Conservation (phyloP, 306 rosid genomes). For the Morella rubra region DNA sequence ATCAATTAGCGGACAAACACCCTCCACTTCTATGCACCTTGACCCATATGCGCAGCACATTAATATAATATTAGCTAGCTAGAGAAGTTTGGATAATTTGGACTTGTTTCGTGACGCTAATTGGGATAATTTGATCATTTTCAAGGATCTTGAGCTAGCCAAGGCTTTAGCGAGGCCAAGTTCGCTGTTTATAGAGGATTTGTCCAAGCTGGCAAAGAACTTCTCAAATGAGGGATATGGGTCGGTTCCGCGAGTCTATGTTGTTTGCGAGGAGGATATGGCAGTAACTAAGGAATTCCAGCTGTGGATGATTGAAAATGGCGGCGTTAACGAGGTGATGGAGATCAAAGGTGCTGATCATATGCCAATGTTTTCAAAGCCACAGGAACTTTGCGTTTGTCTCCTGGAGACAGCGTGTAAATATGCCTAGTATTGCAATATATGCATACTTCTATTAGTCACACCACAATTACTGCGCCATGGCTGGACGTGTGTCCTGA, state of each 20-base stretch:
- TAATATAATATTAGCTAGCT: too few relatives aligned
- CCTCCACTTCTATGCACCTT: too few relatives aligned
- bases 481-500: too few relatives aligned
- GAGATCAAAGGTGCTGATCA: constrained; percentile 52
- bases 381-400: constrained; percentile 26
- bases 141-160: constrained; percentile 55
- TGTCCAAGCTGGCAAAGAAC: constrained; percentile 27
- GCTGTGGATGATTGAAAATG: constrained; percentile 53
- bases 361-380: constrained; percentile 40
- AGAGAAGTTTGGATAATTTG: too few relatives aligned
- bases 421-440: neutral
- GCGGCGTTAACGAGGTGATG: constrained; percentile 32
- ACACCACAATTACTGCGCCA: too few relatives aligned
- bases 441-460: neutral
- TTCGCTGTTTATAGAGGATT: constrained; percentile 43
- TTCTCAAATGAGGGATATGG: constrained; percentile 44
- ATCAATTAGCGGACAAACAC: too few relatives aligned
- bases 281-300: constrained; percentile 30
- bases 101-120: neutral
- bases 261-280: constrained; percentile 34
- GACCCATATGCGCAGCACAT: too few relatives aligned
- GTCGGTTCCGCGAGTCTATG: constrained; percentile 35
- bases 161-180: constrained; percentile 34
- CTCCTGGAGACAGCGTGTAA: constrained; percentile 38
- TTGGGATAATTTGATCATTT: neutral